These are phyloP conservation scores for Coemansia sp. DNA, from an alignment of 192 early-diverging fungal genomes.

Conservation along the genomic window DNA sequence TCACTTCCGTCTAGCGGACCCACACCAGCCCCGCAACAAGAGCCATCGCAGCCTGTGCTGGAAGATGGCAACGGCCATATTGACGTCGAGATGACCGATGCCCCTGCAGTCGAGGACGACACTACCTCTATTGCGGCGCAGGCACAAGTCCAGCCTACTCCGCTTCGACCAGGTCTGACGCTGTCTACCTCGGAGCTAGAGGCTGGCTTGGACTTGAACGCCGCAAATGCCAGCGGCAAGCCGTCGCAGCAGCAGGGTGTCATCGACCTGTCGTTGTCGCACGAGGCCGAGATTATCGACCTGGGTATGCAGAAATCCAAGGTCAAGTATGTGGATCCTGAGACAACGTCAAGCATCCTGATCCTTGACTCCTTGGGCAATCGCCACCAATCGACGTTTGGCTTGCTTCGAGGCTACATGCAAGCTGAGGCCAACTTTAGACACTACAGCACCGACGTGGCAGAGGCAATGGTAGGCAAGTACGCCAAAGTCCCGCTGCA, in stretches of 20 bases:
- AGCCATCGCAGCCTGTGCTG: not conserved
- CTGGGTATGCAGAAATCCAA: not conserved
- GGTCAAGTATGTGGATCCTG: conserved; percentile 25
- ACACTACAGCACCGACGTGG: conserved; percentile 45
- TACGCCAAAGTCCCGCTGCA: conserved; percentile 78
- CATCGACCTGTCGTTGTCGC: conserved; percentile 13
- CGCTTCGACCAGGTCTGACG: not conserved
- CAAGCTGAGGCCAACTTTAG: conserved; percentile 58
- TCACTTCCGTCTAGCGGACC: not conserved
- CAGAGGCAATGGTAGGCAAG: conserved; percentile 35
- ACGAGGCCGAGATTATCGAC: not conserved
- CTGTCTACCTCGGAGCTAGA: not conserved
- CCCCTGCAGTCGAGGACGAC: conserved; percentile 8
- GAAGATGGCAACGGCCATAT: not conserved
- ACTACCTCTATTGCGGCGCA: not conserved
- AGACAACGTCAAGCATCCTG: conserved; percentile 25
- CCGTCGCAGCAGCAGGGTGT: not conserved
- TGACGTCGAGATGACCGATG: conserved; percentile 25
- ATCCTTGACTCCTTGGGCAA: conserved; percentile 53
- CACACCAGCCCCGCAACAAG: not conserved
- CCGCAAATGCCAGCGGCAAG: conserved; percentile 29
- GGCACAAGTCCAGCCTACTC: not conserved
- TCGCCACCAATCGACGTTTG: conserved; percentile 33
- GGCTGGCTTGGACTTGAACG: not conserved
- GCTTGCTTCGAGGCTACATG: conserved; percentile 58